phyloP scores from a whole-genome alignment of 2,329 filamentous ascomycete species.

The Pseudocercospora crystallina region DNA sequence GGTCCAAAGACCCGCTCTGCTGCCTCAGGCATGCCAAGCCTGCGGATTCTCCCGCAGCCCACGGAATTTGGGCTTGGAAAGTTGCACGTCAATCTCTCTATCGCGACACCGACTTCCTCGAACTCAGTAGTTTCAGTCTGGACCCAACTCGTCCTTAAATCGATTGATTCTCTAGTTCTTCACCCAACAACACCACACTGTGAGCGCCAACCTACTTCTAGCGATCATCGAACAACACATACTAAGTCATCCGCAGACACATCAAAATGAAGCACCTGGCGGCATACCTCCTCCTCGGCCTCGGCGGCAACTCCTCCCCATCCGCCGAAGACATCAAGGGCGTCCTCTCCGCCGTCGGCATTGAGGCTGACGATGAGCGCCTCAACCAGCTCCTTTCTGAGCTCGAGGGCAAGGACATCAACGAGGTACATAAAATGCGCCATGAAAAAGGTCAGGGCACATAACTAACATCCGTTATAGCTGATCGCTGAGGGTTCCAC shows the following conservation, averaged over 20 bases:
- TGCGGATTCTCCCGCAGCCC: neutral
- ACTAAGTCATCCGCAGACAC: constrained; percentile 21
- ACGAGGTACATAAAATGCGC: constrained; percentile 67
- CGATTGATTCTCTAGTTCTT: constrained; percentile 96
- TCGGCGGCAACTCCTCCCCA: constrained; percentile 88
- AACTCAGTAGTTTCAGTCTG: constrained; percentile 99
- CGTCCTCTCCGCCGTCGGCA: constrained; percentile 90
- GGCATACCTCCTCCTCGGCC: constrained; percentile 94
- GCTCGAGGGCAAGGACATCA: constrained; percentile 87
- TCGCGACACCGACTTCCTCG: constrained; percentile 36
- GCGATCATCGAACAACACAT: neutral
- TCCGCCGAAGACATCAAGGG: constrained; percentile 81
- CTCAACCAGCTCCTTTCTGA: constrained; percentile 83
- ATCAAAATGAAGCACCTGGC: constrained; percentile 99
- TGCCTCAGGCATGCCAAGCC: too few species aligned
- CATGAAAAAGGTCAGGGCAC: neutral
- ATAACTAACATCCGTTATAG: constrained; percentile 49
- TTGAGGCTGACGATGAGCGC: constrained; percentile 88
- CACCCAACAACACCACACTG: constrained; percentile 20
- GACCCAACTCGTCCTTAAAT: constrained; percentile 93
- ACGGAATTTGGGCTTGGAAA: neutral
- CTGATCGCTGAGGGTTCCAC: constrained; percentile 83
- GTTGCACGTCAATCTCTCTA: too few species aligned
- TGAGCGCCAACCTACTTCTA: constrained; percentile 11
- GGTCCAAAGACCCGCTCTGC: too few species aligned